Conservation (phyloP, 495 filamentous ascomycete genomes). For the Aspergillus diversus region DNA sequence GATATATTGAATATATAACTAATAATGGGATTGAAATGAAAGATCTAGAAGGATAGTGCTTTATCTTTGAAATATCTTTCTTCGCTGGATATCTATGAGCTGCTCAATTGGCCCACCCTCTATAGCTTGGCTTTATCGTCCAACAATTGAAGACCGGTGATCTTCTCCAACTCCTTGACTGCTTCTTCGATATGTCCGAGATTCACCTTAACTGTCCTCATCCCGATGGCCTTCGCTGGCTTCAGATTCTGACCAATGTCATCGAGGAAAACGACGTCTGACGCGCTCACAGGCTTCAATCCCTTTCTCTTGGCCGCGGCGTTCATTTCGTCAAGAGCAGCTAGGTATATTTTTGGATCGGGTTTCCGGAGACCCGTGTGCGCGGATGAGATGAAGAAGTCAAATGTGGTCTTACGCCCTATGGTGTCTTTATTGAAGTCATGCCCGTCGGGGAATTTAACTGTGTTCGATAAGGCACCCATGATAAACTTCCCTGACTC, state of each 20-base stretch:
- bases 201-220: constrained; percentile 81
- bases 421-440: constrained; percentile 50
- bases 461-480: constrained; percentile 86
- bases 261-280: constrained; percentile 86
- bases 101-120: neutral
- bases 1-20: constrained; percentile 3
- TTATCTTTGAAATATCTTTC: neutral
- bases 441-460: constrained; percentile 75
- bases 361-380: constrained; percentile 91
- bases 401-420: constrained; percentile 65
- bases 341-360: constrained; percentile 76
- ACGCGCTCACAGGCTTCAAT: constrained; percentile 58
- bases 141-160: constrained; percentile 59
- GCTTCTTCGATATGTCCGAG: constrained; percentile 80
- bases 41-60: neutral
- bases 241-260: constrained; percentile 96
- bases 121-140: constrained; percentile 51
- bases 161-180: constrained; percentile 65
- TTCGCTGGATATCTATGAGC: constrained; percentile 5
- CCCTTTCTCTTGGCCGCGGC: constrained; percentile 58
- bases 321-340: constrained; percentile 67
- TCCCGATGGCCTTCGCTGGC: constrained; percentile 72
- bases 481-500: constrained; percentile 68
- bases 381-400: constrained; percentile 81
- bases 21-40: neutral